Base-by-base conservation (phyloP, 2,329 filamentous ascomycete species). In the Blastomyces emzantsi region DNA sequence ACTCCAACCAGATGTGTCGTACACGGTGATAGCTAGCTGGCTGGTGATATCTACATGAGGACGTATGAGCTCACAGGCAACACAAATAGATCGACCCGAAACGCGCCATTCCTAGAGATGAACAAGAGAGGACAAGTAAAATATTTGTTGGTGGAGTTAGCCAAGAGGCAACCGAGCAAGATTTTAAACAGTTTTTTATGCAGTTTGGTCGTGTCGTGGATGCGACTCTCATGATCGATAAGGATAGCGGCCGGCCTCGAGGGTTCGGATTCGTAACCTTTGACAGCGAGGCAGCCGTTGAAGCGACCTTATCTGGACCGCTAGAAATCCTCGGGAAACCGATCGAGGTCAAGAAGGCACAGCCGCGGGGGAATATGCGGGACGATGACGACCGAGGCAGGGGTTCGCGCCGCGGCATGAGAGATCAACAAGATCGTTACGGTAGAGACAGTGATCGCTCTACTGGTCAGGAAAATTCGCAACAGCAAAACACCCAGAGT, bases 211-310 rank as follows among this genome's bases (percentile, higher is more conserved):
- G 93, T 66, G 94, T 99, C 25, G 88, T 99, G 49, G 94, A 99
- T 77, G 94, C 94, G 1, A 99, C 94, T 0, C 85, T 99, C 2
- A 99, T 99, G 94, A 99, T 99, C 87, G 94, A 99, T 76, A 99
- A 99, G 78, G 94, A 99, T 75, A 99, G 94, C 0, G 94, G 94
- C n/a, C 86, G 94, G 51, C 94, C 94, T 2, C 85, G 94, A 73
- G 94, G 94, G 1, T 99, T 99, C 72, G 94, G 94, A 17, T 99
- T 99, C 75, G 94, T 99, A 62, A 99, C 94, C 0, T 99, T 99
- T 70, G 94, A 99, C 77, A 95, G 88, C 69, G 94, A 99, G 72
- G 87, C 90, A 19, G 94, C 94, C 22, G 94, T 99, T 55, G 94
- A 99, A 68, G 89, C 90, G 43, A 96, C 92, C 65, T 85, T 99